Base-by-base conservation (phyloP, 768 basidiomycete genomes). In the Rubroboletus pulcherrimus region DNA sequence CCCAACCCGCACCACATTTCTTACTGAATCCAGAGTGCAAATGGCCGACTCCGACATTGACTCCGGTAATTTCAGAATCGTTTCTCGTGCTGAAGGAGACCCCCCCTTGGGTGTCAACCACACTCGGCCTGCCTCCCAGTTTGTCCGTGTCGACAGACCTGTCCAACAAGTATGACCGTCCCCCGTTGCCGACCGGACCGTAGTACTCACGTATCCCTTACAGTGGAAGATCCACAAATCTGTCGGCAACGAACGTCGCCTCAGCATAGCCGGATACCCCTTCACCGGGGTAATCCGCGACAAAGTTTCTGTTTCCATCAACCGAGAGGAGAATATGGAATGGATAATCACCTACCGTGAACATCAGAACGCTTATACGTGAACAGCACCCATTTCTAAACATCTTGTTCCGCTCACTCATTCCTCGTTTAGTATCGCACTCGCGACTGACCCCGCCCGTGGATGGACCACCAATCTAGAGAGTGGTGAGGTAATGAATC, bases 361-460 rank as follows among this genome's bases (percentile, higher is more conserved):
- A 29, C 0, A 0, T 30, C 39, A 34, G 2, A 1, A 29, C 3
- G n/a, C 38, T 19, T 51, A 40, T 2, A 41, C 38, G 53, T 54
- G 31, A 41, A 30, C 6, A 40, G 17, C 24, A 26, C 5, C 5
- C 14, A 10, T 14, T n/a, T 34, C 11, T 2, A 3, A 2, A 21
- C 15, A 17, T 11, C 5, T 7, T 21, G 49, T 10, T 21, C 21
- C 8, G 4, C 38, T 26, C 37, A 34, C 12, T n/a, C 31, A 5
- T 21, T 9, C 17, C 26, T 11, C 26, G 34, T 24, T 26, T 39
- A 54, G 49, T 2, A 53, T 54, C 33, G 9, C 17, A 8, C n/a
- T 2, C 2, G 39, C 14, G 15, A 9, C 17, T 2, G 0, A 35
- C 0, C 6, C 6, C 15, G 0, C 1, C 3, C 0, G 1, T 1